These are phyloP conservation scores for Acer saccharum DNA, from an alignment of 345 rosid species.

Conservation along the genomic window DNA sequence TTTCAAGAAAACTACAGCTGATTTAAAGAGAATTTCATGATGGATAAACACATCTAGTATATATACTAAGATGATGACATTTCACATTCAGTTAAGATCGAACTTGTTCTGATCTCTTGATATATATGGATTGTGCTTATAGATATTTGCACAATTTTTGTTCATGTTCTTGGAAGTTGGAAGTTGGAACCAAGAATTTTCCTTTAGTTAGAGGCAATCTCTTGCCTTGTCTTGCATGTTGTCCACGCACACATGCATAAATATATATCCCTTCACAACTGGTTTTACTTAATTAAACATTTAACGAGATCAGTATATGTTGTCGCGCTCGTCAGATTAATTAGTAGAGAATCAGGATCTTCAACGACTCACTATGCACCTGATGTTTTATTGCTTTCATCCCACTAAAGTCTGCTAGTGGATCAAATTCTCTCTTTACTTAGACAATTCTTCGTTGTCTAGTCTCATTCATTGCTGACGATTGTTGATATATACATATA, in stretches of 20 bases:
- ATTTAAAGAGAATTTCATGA: background rate
- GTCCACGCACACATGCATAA: background rate
- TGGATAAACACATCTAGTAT: background rate
- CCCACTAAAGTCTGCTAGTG: slow-evolving; percentile 2
- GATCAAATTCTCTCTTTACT: background rate
- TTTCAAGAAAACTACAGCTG: background rate
- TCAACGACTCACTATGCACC: background rate
- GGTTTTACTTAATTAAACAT: too few species aligned
- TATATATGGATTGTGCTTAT: background rate
- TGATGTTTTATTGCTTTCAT: slow-evolving; percentile 8
- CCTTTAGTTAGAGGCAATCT: background rate
- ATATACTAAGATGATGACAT: background rate
- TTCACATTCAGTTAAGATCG: slow-evolving; percentile 1
- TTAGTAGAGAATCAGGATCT: background rate
- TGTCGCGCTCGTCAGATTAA: too few species aligned
- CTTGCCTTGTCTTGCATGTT: background rate
- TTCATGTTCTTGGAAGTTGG: background rate
- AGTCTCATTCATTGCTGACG: slow-evolving; percentile 2
- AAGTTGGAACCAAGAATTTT: background rate
- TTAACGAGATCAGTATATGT: too few species aligned
- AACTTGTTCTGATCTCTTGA: background rate
- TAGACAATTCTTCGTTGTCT: background rate
- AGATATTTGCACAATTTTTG: background rate
- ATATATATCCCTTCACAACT: too few species aligned
- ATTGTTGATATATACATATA: background rate